Base-by-base conservation (phyloP, 768 basidiomycete genomes). In the Tricholoma matsutake region DNA sequence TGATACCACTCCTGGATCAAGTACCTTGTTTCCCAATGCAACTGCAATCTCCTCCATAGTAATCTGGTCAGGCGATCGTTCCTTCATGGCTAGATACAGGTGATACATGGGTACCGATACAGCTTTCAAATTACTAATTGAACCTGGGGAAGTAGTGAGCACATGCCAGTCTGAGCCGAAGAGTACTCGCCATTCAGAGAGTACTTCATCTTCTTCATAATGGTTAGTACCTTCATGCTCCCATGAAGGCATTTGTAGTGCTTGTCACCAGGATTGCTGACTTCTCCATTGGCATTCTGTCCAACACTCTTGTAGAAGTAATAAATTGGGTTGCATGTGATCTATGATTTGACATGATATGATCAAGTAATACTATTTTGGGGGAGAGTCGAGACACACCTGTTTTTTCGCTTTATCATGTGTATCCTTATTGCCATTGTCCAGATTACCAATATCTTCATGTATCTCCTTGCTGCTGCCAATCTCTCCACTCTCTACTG, bases 241-340 rank as follows among this genome's bases (percentile, higher is more conserved):
- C 68, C 63, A 54, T 68, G 68, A 58, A 43, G 61, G 39, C 68
- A 69, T 35, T 59, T 47, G 61, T 63, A 69, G 58, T 69, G 67
- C n/a, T n/a, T n/a, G n/a, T n/a, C n/a, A n/a, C n/a, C n/a, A n/a
- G n/a, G n/a, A n/a, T n/a, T n/a, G n/a, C 31, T 59, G n/a, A 55
- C n/a, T 7, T 37, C 41, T 16, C 68, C 67, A 3, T 60, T 28
- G 5, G 61, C 37, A 37, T 65, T 63, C 13, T 43, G 49, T 11
- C 22, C 28, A 11, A 62, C 61, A 9, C 6, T 4, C 39, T 69
- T 56, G 51, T 69, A 67, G 45, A 67, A 69, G 54, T 57, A 45
- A 57, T 67, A 67, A 31, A 69, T 66, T 6, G 67, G 64, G 53
- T 64, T 64, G 37, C 16, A 5, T 52, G 31, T 59, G 11, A 13